Evolutionary conservation across 495 filamentous ascomycete species (phyloP).

Genomic region (Aspergillus coremiiformis): DNA sequence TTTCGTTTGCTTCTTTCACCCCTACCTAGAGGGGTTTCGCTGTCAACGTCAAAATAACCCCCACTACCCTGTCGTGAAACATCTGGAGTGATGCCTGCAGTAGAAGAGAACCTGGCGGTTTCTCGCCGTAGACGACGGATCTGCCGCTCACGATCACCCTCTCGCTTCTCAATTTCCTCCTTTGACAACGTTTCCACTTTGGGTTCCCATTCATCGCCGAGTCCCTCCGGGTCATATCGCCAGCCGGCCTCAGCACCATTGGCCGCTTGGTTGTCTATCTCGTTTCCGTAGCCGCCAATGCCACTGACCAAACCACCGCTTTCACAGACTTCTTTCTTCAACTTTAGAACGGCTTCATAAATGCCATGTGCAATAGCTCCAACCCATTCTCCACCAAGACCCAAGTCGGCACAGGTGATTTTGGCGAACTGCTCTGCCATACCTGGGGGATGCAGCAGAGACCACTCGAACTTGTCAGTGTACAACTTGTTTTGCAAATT

Average conservation of each 20-base stretch:
- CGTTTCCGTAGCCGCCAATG: constrained; percentile 60
- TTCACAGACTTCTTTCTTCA: constrained; percentile 95
- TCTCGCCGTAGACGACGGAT: constrained; percentile 79
- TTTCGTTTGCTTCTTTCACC: constrained; percentile 93
- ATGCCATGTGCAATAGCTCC: constrained; percentile 92
- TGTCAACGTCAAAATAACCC: constrained; percentile 54
- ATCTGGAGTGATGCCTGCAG: constrained; percentile 63
- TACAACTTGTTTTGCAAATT: constrained; percentile 89
- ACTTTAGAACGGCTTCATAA: constrained; percentile 85
- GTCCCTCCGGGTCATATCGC: constrained; percentile 85
- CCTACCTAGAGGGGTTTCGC: constrained; percentile 66
- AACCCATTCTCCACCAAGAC: constrained; percentile 86
- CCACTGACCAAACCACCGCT: constrained; percentile 70
- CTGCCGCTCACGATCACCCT: constrained; percentile 89
- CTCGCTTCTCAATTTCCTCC: constrained; percentile 96
- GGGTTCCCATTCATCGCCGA: constrained; percentile 90
- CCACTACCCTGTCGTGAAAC: constrained; percentile 48
- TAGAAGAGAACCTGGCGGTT: constrained; percentile 85
- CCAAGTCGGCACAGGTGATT: constrained; percentile 84
- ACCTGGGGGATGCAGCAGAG: constrained; percentile 81
- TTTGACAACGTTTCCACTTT: constrained; percentile 84
- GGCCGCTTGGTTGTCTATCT: constrained; percentile 85
- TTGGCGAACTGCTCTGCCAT: constrained; percentile 90
- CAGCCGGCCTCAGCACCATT: constrained; percentile 75
- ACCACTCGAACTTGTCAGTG: constrained; percentile 98